Evolutionary conservation across 2,329 filamentous ascomycete species (phyloP).

Genomic region (Colletotrichum cuscutae): DNA sequence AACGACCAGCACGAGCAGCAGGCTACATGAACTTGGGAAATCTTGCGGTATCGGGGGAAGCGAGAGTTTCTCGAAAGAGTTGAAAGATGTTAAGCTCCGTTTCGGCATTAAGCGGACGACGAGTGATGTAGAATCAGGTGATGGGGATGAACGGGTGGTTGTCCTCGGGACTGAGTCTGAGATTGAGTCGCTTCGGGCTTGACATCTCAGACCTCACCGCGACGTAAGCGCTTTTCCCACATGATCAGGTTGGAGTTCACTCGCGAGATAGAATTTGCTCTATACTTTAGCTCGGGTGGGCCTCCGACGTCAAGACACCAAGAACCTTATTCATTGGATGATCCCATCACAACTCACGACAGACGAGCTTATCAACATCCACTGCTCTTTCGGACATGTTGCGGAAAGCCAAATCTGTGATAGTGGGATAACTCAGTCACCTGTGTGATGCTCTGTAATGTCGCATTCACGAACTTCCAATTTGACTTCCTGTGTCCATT

Average conservation of each 20-base stretch:
- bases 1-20: neutral
- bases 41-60: neutral
- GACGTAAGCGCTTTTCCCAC: neutral
- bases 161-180: neutral
- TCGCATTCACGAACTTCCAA: neutral
- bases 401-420: no score
- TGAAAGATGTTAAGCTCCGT: neutral
- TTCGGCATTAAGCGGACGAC: neutral
- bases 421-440: no score
- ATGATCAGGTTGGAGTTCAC: no score
- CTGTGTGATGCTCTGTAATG: no score
- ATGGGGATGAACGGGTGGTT: neutral
- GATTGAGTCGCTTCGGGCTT: neutral
- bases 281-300: no score
- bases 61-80: neutral
- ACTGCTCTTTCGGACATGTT: no score
- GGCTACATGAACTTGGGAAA: neutral
- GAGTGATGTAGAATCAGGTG: neutral
- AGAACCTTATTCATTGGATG: no score
- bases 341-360: no score
- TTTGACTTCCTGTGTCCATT: neutral
- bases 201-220: neutral
- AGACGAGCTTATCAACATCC: no score
- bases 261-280: no score
- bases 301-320: no score